These are phyloP conservation scores for Phytophthora multivora DNA, from an alignment of 352 stramenopile species.

Conservation along the genomic window DNA sequence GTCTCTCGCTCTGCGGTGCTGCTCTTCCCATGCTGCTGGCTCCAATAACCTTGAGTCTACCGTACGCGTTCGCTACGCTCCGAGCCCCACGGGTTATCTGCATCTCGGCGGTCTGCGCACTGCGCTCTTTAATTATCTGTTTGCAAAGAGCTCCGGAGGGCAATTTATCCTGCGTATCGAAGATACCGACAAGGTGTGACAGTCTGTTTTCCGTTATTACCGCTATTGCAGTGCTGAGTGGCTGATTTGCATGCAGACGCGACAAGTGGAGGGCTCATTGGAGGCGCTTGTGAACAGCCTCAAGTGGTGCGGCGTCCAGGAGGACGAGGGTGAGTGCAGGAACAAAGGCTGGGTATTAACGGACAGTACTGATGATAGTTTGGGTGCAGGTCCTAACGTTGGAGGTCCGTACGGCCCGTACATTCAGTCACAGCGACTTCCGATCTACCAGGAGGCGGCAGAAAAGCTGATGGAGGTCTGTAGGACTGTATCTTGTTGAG, in stretches of 20 bases:
- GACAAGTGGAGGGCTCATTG: conserved; percentile 84
- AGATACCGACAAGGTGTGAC: conserved; percentile 88
- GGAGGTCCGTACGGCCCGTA: conserved; percentile 94
- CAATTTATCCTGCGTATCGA: conserved; percentile 93
- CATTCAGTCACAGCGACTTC: conserved; percentile 95
- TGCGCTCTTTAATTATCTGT: conserved; percentile 93
- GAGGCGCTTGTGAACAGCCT: conserved; percentile 89
- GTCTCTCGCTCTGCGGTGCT: conserved; percentile 21
- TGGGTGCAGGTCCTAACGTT: conserved; percentile 79
- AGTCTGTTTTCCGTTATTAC: neutral
- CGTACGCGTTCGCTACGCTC: conserved; percentile 88
- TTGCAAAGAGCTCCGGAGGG: conserved; percentile 82
- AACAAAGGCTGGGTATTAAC: neutral
- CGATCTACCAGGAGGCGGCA: conserved; percentile 94
- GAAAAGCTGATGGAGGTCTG: conserved; percentile 85
- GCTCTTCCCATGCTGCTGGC: conserved; percentile 5
- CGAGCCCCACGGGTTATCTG: conserved; percentile 90
- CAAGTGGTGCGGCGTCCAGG: conserved; percentile 95
- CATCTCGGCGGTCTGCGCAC: conserved; percentile 92
- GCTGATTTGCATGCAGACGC: conserved; percentile 45
- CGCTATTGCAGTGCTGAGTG: conserved; percentile 10
- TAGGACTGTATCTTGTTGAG: neutral
- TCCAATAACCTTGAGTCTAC: conserved; percentile 3
- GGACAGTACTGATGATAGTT: neutral
- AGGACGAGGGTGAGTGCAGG: conserved; percentile 91